Base-by-base conservation (phyloP, 495 filamentous ascomycete genomes). In the Tuber calosporum region DNA sequence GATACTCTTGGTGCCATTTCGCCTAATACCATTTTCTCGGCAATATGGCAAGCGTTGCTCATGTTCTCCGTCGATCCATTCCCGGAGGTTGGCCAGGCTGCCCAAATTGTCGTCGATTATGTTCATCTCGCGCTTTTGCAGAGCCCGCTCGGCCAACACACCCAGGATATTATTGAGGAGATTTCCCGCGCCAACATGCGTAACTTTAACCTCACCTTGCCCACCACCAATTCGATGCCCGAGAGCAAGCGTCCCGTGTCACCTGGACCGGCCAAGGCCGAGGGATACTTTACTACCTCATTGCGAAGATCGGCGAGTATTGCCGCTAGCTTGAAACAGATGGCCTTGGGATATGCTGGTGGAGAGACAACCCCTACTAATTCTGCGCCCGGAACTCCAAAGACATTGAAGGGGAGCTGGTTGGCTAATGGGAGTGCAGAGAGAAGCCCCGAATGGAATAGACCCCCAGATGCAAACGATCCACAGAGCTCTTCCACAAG, bases 31-130 rank as follows among this genome's bases (percentile, higher is more conserved):
- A 90, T 97, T 26, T 97, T 94, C 82, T 90, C 92, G 13, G 90
- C 93, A 1, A 90, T 96, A 72, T 98, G 95, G 95, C 94, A 96
- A 81, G 94, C 97, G 72, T 85, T 97, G 67, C 85, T 97, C 43
- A 90, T 94, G 66, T 84, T 98, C 83, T 93, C 93, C 42, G 92
- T 96, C 39, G 95, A 98, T 77, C 94, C 95, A 36, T 93, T 97
- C 81, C 95, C 95, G 13, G 93, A 98, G 75, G 91, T 97, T 41
- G 92, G 94, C 66, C 88, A 91, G 77, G 89, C 93, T 82, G 95
- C 93, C 9, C 87, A 87, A 19, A 86, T 90, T 40, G 87, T 97
- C 53, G 87, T 96, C 37, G 95, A 98, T 80, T 91, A 90, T 77
- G 87, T 98, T 62, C 90, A 98, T 78, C 84, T 89, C 42, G 85